A percentile compares a stretch with the other conserved stretches of the same genome.
Conservation (phyloP, 345 rosid species). For the Hibiscus mutabilis region DNA sequence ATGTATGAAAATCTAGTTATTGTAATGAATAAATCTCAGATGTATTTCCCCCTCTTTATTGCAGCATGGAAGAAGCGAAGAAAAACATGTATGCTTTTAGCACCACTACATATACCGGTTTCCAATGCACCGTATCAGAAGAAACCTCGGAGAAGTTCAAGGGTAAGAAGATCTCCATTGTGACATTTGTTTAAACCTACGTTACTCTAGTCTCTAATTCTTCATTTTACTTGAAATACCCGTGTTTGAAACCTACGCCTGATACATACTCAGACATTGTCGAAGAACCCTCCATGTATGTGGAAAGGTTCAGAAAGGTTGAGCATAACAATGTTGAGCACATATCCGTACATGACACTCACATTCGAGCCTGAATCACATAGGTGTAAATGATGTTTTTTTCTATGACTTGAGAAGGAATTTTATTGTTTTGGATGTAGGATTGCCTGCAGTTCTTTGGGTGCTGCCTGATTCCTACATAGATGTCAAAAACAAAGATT, state of each 20-base stretch:
- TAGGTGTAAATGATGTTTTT: not conserved
- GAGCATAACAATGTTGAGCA: too few species aligned
- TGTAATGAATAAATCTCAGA: not conserved
- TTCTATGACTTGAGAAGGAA: not conserved
- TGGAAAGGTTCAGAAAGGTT: not conserved
- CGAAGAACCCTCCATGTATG: not conserved
- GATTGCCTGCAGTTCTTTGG: conserved; percentile 98
- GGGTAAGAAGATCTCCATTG: conserved; percentile 30
- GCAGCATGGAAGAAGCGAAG: conserved; percentile 97
- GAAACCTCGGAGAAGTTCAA: conserved; percentile 88
- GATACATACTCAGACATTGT: not conserved
- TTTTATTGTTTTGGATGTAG: conserved; percentile 28
- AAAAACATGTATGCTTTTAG: conserved; percentile 95
- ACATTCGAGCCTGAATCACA: not conserved
- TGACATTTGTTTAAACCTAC: not conserved
- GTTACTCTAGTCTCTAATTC: too few species aligned
- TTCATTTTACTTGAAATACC: too few species aligned
- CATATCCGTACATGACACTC: too few species aligned
- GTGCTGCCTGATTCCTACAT: conserved; percentile 94
- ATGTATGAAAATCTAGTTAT: not conserved
- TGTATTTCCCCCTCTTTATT: not conserved
- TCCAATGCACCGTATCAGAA: conserved; percentile 79
- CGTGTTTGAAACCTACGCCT: too few species aligned
- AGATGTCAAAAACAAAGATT: conserved; percentile 94
- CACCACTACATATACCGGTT: conserved; percentile 88